Evolutionary conservation across 2,329 filamentous ascomycete genomes (phyloP), one percentile per base, ranked within the genome.

Genomic region (Alternaria sp.): DNA sequence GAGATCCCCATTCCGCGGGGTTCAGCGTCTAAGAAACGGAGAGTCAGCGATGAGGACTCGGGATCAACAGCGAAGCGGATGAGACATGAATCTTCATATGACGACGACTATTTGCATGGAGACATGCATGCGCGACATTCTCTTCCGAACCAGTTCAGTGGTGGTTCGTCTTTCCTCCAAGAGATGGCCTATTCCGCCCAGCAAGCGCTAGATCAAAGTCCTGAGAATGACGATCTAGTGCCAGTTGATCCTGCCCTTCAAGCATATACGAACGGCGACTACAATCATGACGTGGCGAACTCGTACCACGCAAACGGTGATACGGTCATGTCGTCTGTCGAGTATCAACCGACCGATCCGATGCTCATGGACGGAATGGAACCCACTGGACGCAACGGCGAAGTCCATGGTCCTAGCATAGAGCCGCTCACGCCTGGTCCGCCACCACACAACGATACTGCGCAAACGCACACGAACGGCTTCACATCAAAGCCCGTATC

Each of bases 1-100:
- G 88, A 90, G 72, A 82, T 85, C 23, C 86, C 87, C 3, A 85
- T 89, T 44, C 87, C 88, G 44, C 83, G 88, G 64, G 87, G 86
- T 13, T 85, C 85, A 30, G 81, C 80, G n/a, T 83, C 83, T n/a
- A 80, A 83, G 43, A 89, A 88, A 75, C 85, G 86, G 63, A 83
- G 86, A 57, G 67, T 75, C 60, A 79, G 77, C 58, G 75, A 78
- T 23, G 75, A 74, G 19, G 72, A 75, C 40, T 65, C 69, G 10
- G 62, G 63, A 47, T 49, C 67, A 9, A 60, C 55, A 19, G 49
- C 62, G 17, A 76, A 72, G 59, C 74, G 75, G 58, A 67, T 77
- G 67, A 76, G 74, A 57, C 70, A 72, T 46, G 74, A 77, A 54
- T 69, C 71, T 52, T 64, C 70, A 54, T 71, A 68, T 13, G 70